These are phyloP conservation scores for Talaromyces borbonicus DNA, from an alignment of 495 filamentous ascomycete genomes.

Conservation along the genomic window DNA sequence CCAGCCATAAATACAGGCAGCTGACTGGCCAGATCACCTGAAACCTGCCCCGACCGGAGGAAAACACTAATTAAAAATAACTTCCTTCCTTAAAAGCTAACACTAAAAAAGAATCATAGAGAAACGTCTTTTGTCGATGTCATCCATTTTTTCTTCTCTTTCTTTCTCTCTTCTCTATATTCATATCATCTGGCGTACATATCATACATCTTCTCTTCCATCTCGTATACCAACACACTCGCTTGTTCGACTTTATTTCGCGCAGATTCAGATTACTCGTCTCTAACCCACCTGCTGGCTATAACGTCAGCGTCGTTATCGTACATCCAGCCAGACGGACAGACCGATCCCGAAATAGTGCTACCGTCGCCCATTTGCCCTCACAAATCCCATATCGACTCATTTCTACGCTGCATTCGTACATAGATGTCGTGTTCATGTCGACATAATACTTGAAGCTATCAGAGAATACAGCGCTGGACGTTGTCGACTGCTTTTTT, in stretches of 20 bases:
- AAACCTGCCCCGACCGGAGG: neutral
- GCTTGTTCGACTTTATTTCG: too few species aligned
- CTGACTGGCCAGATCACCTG: neutral
- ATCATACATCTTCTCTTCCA: too few species aligned
- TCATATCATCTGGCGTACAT: too few species aligned
- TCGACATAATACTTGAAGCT: neutral
- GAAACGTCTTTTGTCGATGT: too few species aligned
- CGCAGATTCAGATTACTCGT: constrained; percentile 1
- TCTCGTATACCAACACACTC: too few species aligned
- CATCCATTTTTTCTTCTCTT: too few species aligned
- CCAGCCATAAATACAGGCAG: neutral
- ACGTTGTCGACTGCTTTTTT: neutral
- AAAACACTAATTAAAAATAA: neutral
- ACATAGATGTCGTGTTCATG: neutral
- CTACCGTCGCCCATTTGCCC: too few species aligned
- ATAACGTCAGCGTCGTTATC: neutral
- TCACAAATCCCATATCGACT: too few species aligned
- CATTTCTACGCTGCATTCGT: neutral
- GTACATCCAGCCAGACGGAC: neutral
- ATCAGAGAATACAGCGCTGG: constrained; percentile 1
- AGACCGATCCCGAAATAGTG: neutral
- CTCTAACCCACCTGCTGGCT: neutral
- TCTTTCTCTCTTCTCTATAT: too few species aligned
- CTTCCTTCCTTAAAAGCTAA: too few species aligned
- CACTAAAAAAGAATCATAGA: too few species aligned